Percentiles rank a stretch among this genome's conserved stretches.
phyloP scores from a whole-genome alignment of 2,329 filamentous ascomycete genomes.

The Anthostomella pinea region DNA sequence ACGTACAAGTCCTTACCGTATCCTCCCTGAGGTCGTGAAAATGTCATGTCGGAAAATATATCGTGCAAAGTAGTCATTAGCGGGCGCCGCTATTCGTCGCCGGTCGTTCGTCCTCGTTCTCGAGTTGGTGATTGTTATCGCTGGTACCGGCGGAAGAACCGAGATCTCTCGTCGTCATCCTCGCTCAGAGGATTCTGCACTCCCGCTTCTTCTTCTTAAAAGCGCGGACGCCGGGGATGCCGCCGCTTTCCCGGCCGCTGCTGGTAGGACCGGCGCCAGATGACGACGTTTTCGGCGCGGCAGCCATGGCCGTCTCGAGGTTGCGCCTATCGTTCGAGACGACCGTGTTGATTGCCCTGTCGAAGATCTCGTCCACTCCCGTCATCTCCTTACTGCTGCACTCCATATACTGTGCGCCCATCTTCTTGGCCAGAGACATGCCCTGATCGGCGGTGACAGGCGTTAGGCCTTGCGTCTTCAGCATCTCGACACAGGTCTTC shows the following conservation, averaged over 20 bases:
- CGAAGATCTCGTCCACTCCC: constrained; percentile 95
- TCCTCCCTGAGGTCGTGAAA: constrained; percentile 6
- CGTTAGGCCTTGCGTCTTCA: constrained; percentile 95
- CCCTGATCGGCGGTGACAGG: constrained; percentile 93
- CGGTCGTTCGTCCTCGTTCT: constrained; percentile 1
- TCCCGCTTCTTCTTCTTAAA: constrained; percentile 80
- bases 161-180: too few species aligned
- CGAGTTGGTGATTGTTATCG: not conserved
- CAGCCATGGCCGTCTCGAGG: constrained; percentile 47
- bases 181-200: constrained; percentile 75
- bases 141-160: too few species aligned
- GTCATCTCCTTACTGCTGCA: constrained; percentile 98
- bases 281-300: constrained; percentile 31
- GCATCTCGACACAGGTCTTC: constrained; percentile 95
- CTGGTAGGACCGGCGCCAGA: constrained; percentile 30
- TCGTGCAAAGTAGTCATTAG: constrained; percentile 30
- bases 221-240: constrained; percentile 42
- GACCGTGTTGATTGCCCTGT: constrained; percentile 83
- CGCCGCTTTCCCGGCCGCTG: constrained; percentile 33
- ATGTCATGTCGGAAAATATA: constrained; percentile 15
- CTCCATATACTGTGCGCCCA: constrained; percentile 95
- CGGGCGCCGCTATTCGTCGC: not conserved
- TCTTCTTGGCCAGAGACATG: constrained; percentile 81
- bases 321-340: constrained; percentile 76
- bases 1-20: constrained; percentile 4